These are phyloP conservation scores for Mortierella sp. DNA, from an alignment of 371 early-diverging fungal genomes.

Conservation along the genomic window DNA sequence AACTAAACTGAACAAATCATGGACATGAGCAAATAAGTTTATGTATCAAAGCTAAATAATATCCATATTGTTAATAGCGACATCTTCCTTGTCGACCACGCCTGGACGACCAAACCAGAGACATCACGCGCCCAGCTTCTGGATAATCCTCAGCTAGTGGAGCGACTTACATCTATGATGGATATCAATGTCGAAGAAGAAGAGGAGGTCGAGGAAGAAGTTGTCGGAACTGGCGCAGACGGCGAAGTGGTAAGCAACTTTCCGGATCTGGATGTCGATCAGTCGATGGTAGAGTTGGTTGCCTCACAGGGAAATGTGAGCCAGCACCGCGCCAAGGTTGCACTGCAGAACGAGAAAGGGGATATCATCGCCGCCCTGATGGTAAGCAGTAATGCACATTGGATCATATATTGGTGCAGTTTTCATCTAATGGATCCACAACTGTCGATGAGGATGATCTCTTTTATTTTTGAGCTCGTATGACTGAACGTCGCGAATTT, in stretches of 20 bases:
- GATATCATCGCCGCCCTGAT: slow-evolving; percentile 77
- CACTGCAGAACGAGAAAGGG: slow-evolving; percentile 67
- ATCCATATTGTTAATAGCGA: too few relatives aligned
- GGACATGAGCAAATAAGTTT: too few relatives aligned
- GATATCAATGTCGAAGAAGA: slow-evolving; percentile 63
- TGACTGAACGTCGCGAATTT: too few relatives aligned
- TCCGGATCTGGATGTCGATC: slow-evolving; percentile 55
- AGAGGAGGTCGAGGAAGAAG: slow-evolving; percentile 56
- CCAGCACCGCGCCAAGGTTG: slow-evolving; percentile 64
- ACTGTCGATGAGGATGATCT: too few relatives aligned
- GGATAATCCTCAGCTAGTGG: slow-evolving; percentile 64
- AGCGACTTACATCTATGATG: slow-evolving; percentile 74
- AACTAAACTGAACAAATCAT: too few relatives aligned
- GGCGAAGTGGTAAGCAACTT: slow-evolving; percentile 37
- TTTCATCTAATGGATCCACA: too few relatives aligned
- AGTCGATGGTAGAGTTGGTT: slow-evolving; percentile 62
- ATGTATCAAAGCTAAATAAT: too few relatives aligned
- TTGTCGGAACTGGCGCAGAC: slow-evolving; percentile 32
- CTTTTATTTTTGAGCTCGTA: slow-evolving; percentile 1
- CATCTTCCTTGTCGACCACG: slow-evolving; percentile 77
- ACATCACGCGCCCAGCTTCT: slow-evolving; percentile 65
- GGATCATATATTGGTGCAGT: too few relatives aligned
- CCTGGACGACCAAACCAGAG: slow-evolving; percentile 78
- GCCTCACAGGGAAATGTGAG: slow-evolving; percentile 71
- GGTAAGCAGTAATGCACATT: too few relatives aligned